Percentiles rank a stretch among this genome's conserved stretches.
phyloP scores from a whole-genome alignment of 2,329 filamentous ascomycete genomes.

The Coniella lustricola region DNA sequence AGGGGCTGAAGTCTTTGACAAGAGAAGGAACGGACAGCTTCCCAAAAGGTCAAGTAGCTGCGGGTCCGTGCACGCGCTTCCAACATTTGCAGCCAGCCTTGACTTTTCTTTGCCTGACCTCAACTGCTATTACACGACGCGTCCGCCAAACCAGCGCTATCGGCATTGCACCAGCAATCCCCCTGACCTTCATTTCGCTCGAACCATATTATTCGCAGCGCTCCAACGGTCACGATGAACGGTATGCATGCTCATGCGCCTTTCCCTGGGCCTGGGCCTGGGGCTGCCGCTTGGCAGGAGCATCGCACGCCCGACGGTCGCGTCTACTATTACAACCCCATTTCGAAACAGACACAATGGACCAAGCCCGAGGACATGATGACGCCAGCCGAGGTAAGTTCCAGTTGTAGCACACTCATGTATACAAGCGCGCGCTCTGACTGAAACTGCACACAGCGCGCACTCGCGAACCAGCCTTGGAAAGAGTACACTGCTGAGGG shows the following conservation, averaged over 20 bases:
- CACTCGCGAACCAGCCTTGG: conserved; percentile 78
- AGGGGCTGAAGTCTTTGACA: background rate
- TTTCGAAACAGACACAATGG: conserved; percentile 89
- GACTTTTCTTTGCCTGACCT: background rate
- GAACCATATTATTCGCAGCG: background rate
- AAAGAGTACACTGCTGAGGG: conserved; percentile 84
- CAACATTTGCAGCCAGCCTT: conserved; percentile 1
- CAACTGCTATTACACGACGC: background rate
- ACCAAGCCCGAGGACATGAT: conserved; percentile 87
- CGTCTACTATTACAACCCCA: conserved; percentile 83
- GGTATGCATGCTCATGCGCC: conserved; percentile 42
- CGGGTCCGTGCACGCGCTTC: conserved; percentile 2
- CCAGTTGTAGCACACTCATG: background rate
- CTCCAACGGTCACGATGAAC: conserved; percentile 44
- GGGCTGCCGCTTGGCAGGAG: conserved; percentile 62
- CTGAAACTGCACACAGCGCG: conserved; percentile 48
- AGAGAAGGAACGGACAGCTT: background rate
- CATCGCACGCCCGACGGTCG: conserved; percentile 74
- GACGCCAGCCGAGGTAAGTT: conserved; percentile 67
- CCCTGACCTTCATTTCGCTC: no score
- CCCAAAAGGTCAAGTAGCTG: background rate
- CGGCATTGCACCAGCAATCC: background rate
- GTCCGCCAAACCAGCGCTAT: background rate
- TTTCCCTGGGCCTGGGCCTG: conserved; percentile 21
- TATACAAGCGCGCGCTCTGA: conserved; percentile 15